Evolutionary conservation across 345 rosid genomes (phyloP).

Genomic region (Cardiospermum halicacabum): DNA sequence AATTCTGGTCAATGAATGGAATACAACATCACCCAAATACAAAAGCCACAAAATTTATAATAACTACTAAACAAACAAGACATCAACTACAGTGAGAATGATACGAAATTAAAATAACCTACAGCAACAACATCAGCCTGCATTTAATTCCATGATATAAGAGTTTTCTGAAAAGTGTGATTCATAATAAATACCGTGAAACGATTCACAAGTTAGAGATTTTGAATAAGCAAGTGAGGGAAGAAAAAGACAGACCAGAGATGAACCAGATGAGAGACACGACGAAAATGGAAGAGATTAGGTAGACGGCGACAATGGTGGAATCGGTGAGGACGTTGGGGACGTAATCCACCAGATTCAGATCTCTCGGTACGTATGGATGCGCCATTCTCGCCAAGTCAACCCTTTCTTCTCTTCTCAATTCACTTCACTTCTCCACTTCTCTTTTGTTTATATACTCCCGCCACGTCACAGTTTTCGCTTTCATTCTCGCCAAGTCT

Average conservation of each 20-base stretch:
- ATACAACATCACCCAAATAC: background rate
- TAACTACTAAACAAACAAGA: background rate
- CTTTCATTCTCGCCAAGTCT: too few relatives aligned
- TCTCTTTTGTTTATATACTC: background rate
- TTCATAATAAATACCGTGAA: background rate
- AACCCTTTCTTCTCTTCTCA: background rate
- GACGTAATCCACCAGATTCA: constrained; percentile 56
- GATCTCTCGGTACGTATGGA: constrained; percentile 82
- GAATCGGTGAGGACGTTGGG: constrained; percentile 57
- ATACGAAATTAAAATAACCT: background rate
- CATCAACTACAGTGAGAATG: background rate
- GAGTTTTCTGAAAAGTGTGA: too few relatives aligned
- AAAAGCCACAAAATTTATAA: background rate
- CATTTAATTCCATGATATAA: background rate
- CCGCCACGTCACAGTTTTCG: too few relatives aligned
- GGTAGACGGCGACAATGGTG: constrained; percentile 49
- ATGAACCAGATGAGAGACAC: constrained; percentile 58
- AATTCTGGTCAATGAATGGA: background rate
- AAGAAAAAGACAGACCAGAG: constrained; percentile 45
- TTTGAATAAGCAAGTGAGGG: background rate
- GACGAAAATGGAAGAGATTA: constrained; percentile 44
- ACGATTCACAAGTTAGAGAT: background rate
- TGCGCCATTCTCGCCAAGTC: constrained; percentile 23
- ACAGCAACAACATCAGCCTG: background rate
- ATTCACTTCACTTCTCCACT: background rate